A percentile compares a stretch with the other conserved stretches of the same genome.
Conservation (phyloP, 2,329 filamentous ascomycete species). For the Aspergillus puulaauensis region DNA sequence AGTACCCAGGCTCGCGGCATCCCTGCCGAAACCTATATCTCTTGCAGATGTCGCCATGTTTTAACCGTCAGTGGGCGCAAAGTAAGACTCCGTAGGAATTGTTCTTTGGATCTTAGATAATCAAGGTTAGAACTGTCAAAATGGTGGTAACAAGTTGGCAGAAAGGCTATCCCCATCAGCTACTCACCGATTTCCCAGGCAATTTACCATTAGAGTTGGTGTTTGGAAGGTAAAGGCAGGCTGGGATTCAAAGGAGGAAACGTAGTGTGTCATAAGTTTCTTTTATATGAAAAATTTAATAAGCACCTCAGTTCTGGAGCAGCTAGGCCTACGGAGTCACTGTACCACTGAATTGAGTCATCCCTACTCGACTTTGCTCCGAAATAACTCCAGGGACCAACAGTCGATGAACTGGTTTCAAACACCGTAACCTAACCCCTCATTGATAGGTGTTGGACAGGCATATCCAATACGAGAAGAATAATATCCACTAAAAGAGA, state of each 20-base stretch:
- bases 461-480: neutral
- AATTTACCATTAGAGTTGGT: neutral
- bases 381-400: neutral
- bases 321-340: no score
- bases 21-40: conserved; percentile 35
- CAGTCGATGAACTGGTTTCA: neutral
- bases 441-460: neutral
- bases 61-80: neutral
- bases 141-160: neutral
- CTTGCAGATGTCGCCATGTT: conserved; percentile 29
- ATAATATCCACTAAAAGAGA: neutral
- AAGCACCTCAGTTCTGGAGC: neutral
- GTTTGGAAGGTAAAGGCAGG: neutral
- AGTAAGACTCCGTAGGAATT: neutral
- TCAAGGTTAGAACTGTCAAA: neutral
- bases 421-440: neutral
- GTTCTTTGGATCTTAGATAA: neutral
- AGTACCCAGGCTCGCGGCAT: conserved; percentile 40
- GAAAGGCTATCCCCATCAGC: neutral
- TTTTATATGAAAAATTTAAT: conserved; percentile 5
- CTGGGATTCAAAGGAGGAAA: neutral
- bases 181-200: neutral
- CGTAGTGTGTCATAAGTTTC: neutral
- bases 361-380: neutral
- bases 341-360: neutral